These are phyloP conservation scores for Zygoascus meyerae DNA, from an alignment of 1,139 yeast genomes.

Conservation along the genomic window DNA sequence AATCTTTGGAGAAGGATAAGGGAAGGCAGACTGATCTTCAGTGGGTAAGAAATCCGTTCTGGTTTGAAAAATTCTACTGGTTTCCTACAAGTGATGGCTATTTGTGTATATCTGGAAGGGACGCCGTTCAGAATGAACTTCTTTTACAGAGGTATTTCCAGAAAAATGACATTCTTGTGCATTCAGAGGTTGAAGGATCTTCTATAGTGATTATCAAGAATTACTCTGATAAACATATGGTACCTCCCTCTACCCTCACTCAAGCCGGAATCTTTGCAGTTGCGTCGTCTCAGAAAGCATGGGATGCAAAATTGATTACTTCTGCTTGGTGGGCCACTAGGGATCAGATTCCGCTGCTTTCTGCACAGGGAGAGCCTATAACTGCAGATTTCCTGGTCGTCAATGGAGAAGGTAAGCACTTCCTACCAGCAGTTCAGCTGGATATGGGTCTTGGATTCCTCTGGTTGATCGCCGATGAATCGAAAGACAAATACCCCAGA, in stretches of 20 bases:
- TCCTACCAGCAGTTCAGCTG: slow-evolving; percentile 73
- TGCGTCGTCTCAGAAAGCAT: slow-evolving; percentile 70
- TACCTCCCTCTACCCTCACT: slow-evolving; percentile 79
- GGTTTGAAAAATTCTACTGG: slow-evolving; percentile 96
- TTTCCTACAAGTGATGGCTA: slow-evolving; percentile 86
- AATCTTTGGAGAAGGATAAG: slow-evolving; percentile 57
- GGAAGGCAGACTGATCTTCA: slow-evolving; percentile 46
- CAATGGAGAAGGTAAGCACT: slow-evolving; percentile 50
- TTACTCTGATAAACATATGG: slow-evolving; percentile 45
- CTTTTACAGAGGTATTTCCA: slow-evolving; percentile 71
- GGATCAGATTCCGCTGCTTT: slow-evolving; percentile 59
- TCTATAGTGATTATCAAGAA: slow-evolving; percentile 75
- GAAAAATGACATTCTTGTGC: slow-evolving; percentile 64
- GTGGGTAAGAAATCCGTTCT: slow-evolving; percentile 63
- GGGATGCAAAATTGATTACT: slow-evolving; percentile 78
- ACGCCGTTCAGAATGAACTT: slow-evolving; percentile 76
- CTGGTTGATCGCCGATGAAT: slow-evolving; percentile 61
- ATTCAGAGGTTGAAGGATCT: slow-evolving; percentile 71
- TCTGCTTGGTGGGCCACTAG: slow-evolving; percentile 83
- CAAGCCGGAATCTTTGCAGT: slow-evolving; percentile 88
- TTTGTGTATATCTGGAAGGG: slow-evolving; percentile 81
- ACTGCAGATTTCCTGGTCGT: slow-evolving; percentile 59
- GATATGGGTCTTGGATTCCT: slow-evolving; percentile 86
- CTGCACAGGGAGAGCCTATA: slow-evolving; percentile 56
- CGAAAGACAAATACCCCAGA: slow-evolving; percentile 38